Evolutionary conservation across 306 rosid genomes (phyloP), one percentile per base, ranked within the genome.

Genomic region (Alnus glutinosa): DNA sequence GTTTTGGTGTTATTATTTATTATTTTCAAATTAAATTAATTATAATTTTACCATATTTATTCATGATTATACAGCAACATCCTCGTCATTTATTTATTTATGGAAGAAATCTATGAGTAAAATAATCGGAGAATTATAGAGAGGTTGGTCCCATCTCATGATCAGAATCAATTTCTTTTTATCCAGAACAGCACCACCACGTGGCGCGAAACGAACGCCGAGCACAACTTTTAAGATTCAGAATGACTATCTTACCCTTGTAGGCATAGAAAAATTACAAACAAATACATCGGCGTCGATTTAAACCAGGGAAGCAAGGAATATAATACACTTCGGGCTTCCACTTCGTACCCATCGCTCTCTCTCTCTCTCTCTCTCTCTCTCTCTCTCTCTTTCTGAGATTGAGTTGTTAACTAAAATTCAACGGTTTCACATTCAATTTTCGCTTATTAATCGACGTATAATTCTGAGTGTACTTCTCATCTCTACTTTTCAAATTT

Each of bases 291-390:
- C 68, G 34, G 9, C 39, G 6, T 4, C 11, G 23, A 14, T 30
- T 54, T 15, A 54, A 54, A 50, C 54, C 18, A 5, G 23, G 16
- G 4, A 52, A n/a, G 15, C 14, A 1, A 10, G 2, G 2, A 19
- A 18, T 55, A 5, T n/a, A 6, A 2, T 9, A 1, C 8, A 59
- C 36, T 15, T 28, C 14, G 5, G 62, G 15, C 66, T 59, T 3
- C 8, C 19, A 13, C 47, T n/a, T 75, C 37, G 64, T 16, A 1
- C 46, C 76, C 58, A 4, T 75, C 76, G 75, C 77, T 80, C 59
- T 39, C 34, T 2, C 39, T 73, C 18, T 12, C 39, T 34, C 39
- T 50, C 62, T 4, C 59, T 9, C 48, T 67, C 75, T 80, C 59
- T 39, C 34, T 2, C 42, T 73, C 18, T 12, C 42, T 52, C 39